Evolutionary conservation across 2,329 filamentous ascomycete genomes (phyloP).

Genomic region (Dactylellina parvicollis): DNA sequence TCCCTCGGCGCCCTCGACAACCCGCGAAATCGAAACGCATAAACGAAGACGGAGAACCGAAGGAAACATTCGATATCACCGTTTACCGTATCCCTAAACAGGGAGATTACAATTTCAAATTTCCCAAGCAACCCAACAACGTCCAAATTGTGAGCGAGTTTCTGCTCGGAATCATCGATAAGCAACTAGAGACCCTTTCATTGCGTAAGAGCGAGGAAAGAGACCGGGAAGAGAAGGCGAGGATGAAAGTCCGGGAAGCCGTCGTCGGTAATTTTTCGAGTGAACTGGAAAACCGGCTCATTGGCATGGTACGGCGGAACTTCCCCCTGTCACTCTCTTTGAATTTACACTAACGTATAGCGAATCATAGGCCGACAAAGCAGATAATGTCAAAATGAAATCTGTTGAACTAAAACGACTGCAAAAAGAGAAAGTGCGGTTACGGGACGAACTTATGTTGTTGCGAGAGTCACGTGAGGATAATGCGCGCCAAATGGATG

Average conservation of each 20-base stretch:
- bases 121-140: conserved; percentile 45
- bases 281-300: conserved; percentile 55
- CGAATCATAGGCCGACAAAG: conserved; percentile 35
- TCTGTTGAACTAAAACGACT: conserved; percentile 24
- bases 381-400: conserved; percentile 53
- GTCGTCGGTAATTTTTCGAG: conserved; percentile 56
- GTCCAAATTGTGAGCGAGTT: conserved; percentile 41
- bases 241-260: conserved; percentile 49
- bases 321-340: background rate
- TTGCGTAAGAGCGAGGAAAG: conserved; percentile 34
- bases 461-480: conserved; percentile 54
- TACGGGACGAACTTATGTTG: conserved; percentile 55
- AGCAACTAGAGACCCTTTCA: conserved; percentile 41
- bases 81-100: conserved; percentile 49
- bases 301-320: conserved; percentile 53
- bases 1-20: conserved; percentile 9
- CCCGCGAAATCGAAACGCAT: conserved; percentile 18
- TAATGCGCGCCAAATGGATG: conserved; percentile 57
- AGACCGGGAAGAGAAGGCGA: conserved; percentile 49
- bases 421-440: conserved; percentile 54
- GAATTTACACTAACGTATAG: background rate
- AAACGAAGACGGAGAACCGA: conserved; percentile 35
- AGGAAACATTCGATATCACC: conserved; percentile 51
- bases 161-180: conserved; percentile 35
- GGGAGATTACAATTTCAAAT: conserved; percentile 46